A percentile compares a stretch with the other conserved stretches of the same genome.
Conservation (phyloP, 768 basidiomycete species). For the Boletales sp. region DNA sequence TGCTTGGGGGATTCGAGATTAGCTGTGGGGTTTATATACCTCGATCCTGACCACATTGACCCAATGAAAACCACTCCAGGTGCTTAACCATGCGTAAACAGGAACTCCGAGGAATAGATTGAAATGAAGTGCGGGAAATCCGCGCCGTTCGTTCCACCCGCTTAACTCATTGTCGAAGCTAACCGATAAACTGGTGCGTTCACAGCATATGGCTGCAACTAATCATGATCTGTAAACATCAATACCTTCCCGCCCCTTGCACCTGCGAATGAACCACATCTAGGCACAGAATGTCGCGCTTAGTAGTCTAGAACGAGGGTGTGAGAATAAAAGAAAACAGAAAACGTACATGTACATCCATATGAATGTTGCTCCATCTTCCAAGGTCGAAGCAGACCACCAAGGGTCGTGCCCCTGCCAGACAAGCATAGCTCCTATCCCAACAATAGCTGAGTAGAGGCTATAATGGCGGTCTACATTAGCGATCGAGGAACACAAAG, state of each 20-base stretch:
- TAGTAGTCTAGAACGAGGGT: not conserved
- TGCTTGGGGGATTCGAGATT: slow-evolving; percentile 3
- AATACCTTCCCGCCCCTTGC: not conserved
- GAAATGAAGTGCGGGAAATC: not conserved
- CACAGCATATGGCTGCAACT: no score
- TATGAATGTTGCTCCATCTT: not conserved
- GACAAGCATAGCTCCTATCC: not conserved
- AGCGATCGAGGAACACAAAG: not conserved
- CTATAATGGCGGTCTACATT: not conserved
- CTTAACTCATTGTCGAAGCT: not conserved
- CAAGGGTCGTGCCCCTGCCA: not conserved
- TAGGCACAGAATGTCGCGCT: not conserved
- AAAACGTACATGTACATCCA: not conserved
- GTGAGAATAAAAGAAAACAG: not conserved
- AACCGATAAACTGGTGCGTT: no score
- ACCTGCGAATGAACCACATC: not conserved
- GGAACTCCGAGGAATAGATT: slow-evolving; percentile 1
- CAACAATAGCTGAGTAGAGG: no score
- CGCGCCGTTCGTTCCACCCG: not conserved
- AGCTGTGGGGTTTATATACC: slow-evolving; percentile 10
- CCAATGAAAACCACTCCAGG: not conserved
- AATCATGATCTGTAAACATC: not conserved
- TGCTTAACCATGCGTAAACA: not conserved
- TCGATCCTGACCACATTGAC: not conserved
- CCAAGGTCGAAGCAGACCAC: not conserved